Evolutionary conservation across 208 protist genomes (phyloP).

Genomic region (Wallacemonas sp.): DNA sequence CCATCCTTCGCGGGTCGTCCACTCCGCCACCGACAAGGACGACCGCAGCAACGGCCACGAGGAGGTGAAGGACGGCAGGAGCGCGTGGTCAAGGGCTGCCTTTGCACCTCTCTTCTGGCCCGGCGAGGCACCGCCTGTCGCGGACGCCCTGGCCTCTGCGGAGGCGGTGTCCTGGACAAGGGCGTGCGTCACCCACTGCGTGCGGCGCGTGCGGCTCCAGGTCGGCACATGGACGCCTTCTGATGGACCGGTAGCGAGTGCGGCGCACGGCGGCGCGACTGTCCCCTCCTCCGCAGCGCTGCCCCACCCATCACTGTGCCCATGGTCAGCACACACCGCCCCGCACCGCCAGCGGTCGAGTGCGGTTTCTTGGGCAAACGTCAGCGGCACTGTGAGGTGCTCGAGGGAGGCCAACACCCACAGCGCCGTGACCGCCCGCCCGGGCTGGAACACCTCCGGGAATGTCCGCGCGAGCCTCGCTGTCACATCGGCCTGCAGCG

Average conservation of each 20-base stretch:
- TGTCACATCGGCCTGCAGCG: constrained; percentile 49
- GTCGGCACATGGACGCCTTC: constrained; percentile 1
- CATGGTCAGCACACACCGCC: background rate
- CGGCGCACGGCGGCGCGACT: too few species aligned
- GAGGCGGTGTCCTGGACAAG: background rate
- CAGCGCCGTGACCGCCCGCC: constrained; percentile 49
- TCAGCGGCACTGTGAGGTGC: constrained; percentile 20
- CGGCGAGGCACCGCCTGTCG: too few species aligned
- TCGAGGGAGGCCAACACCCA: constrained; percentile 50
- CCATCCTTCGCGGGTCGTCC: background rate
- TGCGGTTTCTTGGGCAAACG: constrained; percentile 10
- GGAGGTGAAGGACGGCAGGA: constrained; percentile 4
- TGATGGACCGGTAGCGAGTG: background rate
- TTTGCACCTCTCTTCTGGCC: too few species aligned
- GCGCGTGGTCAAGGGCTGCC: background rate
- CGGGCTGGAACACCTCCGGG: constrained; percentile 56
- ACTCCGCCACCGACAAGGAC: background rate
- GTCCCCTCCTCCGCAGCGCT: too few species aligned
- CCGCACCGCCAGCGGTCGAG: constrained; percentile 4
- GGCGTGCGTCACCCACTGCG: background rate
- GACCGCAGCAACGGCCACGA: background rate
- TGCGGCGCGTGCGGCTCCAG: background rate
- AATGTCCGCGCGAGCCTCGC: constrained; percentile 29
- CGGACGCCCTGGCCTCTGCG: too few species aligned
- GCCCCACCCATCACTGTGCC: too few species aligned